These are phyloP conservation scores for Cryptococcus hybrid DNA, from an alignment of 1,284 basidiomycete species.

Conservation along the genomic window DNA sequence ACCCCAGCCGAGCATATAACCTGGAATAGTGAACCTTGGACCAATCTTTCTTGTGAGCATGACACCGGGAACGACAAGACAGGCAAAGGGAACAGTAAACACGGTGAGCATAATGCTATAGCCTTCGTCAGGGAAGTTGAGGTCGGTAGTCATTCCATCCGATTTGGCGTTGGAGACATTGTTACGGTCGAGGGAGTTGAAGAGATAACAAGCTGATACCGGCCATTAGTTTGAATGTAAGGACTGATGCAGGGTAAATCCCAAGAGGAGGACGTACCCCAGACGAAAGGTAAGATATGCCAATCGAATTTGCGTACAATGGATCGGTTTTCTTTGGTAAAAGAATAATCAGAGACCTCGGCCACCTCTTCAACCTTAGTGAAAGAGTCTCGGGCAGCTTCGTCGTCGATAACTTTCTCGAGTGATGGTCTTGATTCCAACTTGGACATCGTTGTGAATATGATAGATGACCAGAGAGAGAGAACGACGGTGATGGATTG, in stretches of 20 bases:
- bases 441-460: background rate
- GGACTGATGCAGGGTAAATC: background rate
- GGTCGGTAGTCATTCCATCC: slow-evolving; percentile 27
- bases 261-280: slow-evolving; percentile 6
- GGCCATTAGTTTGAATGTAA: slow-evolving; percentile 1
- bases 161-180: slow-evolving; percentile 38
- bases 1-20: slow-evolving; percentile 28
- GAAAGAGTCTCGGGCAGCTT: background rate
- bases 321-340: slow-evolving; percentile 13
- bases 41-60: slow-evolving; percentile 27
- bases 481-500: background rate
- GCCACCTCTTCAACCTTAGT: slow-evolving; percentile 14
- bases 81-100: slow-evolving; percentile 23
- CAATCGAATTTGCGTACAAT: slow-evolving; percentile 22
- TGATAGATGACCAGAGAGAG: background rate
- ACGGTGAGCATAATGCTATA: slow-evolving; percentile 22
- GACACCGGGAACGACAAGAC: slow-evolving; percentile 19
- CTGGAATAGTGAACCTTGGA: slow-evolving; percentile 23
- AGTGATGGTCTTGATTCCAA: background rate
- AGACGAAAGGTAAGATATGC: slow-evolving; percentile 25
- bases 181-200: slow-evolving; percentile 31
- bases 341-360: slow-evolving; percentile 13
- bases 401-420: background rate
- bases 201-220: slow-evolving; percentile 12
- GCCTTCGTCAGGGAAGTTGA: slow-evolving; percentile 27